A percentile compares a stretch with the other conserved stretches of the same genome.
Conservation (phyloP, 1,284 basidiomycete species). For the Sanguinoderma infundibulare region DNA sequence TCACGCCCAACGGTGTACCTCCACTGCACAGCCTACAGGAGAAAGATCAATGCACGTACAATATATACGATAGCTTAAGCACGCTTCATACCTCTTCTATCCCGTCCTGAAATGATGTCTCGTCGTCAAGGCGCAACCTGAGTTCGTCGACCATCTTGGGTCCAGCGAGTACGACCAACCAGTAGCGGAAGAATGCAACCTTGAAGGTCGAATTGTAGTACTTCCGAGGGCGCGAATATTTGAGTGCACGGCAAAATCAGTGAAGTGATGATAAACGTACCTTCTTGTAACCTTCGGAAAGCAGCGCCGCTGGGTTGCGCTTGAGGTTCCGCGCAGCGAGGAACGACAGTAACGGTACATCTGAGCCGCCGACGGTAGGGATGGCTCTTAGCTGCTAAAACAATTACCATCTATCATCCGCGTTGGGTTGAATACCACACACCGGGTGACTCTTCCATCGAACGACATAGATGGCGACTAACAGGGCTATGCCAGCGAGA, state of each 20-base stretch:
- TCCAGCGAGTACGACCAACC: constrained; percentile 34
- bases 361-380: constrained; percentile 40
- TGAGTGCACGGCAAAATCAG: background rate
- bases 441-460: constrained; percentile 9
- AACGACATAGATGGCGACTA: background rate
- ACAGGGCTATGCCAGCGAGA: background rate
- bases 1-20: constrained; percentile 31
- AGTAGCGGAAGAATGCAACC: constrained; percentile 40
- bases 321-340: constrained; percentile 36
- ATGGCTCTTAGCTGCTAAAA: constrained; percentile 29
- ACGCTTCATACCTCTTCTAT: constrained; percentile 31
- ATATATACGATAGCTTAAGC: background rate
- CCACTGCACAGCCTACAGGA: constrained; percentile 10
- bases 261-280: constrained; percentile 25
- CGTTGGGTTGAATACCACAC: background rate
- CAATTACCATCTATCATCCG: background rate
- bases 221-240: constrained; percentile 2
- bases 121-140: constrained; percentile 35
- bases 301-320: constrained; percentile 35
- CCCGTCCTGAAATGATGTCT: constrained; percentile 33
- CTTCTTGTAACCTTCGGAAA: constrained; percentile 43
- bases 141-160: constrained; percentile 34
- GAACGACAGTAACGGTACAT: constrained; percentile 42
- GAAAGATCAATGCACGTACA: background rate
- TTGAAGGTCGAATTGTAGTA: constrained; percentile 31